phyloP scores from a whole-genome alignment of 2,329 filamentous ascomycete genomes.

The Diaporthe velutina region DNA sequence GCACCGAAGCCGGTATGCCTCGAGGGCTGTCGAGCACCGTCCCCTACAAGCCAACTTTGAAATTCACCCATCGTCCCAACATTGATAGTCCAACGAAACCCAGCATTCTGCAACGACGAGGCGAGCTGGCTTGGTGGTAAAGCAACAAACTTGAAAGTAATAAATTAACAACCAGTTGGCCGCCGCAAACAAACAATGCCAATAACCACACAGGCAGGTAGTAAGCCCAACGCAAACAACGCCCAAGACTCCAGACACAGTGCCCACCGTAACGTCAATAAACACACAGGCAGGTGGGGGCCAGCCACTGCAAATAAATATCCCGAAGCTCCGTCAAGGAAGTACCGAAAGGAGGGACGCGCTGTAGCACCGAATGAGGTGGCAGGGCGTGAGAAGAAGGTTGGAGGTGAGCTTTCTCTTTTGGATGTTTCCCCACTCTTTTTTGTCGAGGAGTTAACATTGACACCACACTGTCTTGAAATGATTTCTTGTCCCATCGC shows the following conservation, averaged over 20 bases:
- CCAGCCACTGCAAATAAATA: slow-evolving; percentile 14
- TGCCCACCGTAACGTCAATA: slow-evolving; percentile 1
- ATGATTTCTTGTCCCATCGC: too few species aligned
- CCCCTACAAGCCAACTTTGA: neutral
- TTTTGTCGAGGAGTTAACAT: neutral
- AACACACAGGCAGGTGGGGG: slow-evolving; percentile 1
- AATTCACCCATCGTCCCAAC: neutral
- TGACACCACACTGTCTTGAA: neutral
- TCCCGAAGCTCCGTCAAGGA: neutral
- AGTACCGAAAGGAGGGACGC: slow-evolving; percentile 9
- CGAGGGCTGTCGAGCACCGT: neutral
- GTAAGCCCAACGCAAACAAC: neutral
- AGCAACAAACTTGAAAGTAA: neutral
- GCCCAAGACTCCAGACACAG: slow-evolving; percentile 3
- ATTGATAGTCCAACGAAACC: neutral
- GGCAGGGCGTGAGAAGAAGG: neutral
- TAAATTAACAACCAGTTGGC: neutral
- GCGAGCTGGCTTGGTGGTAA: slow-evolving; percentile 3
- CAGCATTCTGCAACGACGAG: neutral
- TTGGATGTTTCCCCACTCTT: neutral
- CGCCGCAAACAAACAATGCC: neutral
- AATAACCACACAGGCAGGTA: neutral
- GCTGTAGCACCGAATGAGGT: slow-evolving; percentile 8
- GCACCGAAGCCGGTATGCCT: neutral
- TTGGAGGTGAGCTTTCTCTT: neutral